phyloP scores from a whole-genome alignment of 768 basidiomycete species.

The Suillus subalutaceus region DNA sequence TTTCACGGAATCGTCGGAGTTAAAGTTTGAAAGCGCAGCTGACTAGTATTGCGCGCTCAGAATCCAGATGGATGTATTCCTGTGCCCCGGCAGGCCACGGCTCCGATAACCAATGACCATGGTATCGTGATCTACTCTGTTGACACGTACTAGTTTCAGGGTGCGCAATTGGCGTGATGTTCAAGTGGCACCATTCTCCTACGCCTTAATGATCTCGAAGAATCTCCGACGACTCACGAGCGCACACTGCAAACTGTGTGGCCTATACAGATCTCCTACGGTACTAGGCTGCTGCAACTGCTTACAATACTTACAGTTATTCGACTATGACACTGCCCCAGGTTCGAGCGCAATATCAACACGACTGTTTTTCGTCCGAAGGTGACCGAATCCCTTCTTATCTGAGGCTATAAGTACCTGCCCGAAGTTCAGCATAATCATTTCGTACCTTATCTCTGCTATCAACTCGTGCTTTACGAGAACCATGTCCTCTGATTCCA shows the following conservation, averaged over 20 bases:
- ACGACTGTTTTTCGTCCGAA: neutral
- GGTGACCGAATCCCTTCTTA: slow-evolving; percentile 1
- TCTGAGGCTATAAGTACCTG: neutral
- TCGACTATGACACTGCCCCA: neutral
- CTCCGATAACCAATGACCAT: neutral
- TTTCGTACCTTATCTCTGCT: neutral
- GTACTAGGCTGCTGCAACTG: neutral
- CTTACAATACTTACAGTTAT: neutral
- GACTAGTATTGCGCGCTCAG: neutral
- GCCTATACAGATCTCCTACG: neutral
- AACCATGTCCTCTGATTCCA: slow-evolving; percentile 18
- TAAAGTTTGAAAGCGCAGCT: neutral
- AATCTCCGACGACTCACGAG: neutral
- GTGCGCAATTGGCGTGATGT: neutral
- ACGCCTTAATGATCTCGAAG: neutral
- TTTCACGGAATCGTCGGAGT: neutral
- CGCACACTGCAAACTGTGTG: neutral
- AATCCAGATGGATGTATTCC: neutral
- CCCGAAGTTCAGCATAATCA: neutral
- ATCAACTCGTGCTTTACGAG: neutral
- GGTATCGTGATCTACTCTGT: neutral
- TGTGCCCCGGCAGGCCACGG: neutral
- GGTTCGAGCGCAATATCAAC: neutral
- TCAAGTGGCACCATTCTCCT: neutral
- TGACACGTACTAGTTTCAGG: neutral